Evolutionary conservation across 805 yeast species (phyloP).

Genomic region (Maudiozyma pseudohumilis): DNA sequence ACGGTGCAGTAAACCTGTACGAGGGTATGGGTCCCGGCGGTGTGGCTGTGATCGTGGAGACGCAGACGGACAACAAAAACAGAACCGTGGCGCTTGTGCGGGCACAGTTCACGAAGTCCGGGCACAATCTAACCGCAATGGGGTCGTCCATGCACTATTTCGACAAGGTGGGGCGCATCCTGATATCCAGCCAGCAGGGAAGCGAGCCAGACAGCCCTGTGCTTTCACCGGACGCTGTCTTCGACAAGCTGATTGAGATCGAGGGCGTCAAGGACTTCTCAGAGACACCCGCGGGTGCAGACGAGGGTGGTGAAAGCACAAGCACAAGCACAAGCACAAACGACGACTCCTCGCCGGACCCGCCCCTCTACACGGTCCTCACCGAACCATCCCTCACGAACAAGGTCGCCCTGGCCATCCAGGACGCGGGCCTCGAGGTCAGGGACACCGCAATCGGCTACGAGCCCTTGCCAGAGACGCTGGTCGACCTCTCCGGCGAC

Average conservation of each 20-base stretch:
- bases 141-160: slow-evolving; percentile 75
- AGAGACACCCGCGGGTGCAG: slow-evolving; percentile 32
- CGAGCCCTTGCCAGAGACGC: slow-evolving; percentile 51
- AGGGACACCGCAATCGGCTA: slow-evolving; percentile 32
- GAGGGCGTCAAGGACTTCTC: slow-evolving; percentile 72
- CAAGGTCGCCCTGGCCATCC: slow-evolving; percentile 45
- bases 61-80: slow-evolving; percentile 80
- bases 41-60: slow-evolving; percentile 74
- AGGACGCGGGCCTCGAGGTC: slow-evolving; percentile 4
- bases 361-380: slow-evolving; percentile 31
- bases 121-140: slow-evolving; percentile 39
- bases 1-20: slow-evolving; percentile 43
- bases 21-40: slow-evolving; percentile 95
- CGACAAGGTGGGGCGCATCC: slow-evolving; percentile 65
- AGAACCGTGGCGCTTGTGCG: slow-evolving; percentile 70
- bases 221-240: slow-evolving; percentile 57
- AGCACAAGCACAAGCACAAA: not conserved
- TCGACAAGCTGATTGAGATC: slow-evolving; percentile 66
- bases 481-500: slow-evolving; percentile 39
- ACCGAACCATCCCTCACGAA: slow-evolving; percentile 60
- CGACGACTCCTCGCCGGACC: slow-evolving; percentile 30
- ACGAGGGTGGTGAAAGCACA: not conserved
- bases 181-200: slow-evolving; percentile 36
- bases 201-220: too few relatives aligned
- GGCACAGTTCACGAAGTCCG: slow-evolving; percentile 60